Percentiles rank a stretch among this genome's conserved stretches.
Conservation (phyloP, 805 yeast genomes). For the Pichia exigua region DNA sequence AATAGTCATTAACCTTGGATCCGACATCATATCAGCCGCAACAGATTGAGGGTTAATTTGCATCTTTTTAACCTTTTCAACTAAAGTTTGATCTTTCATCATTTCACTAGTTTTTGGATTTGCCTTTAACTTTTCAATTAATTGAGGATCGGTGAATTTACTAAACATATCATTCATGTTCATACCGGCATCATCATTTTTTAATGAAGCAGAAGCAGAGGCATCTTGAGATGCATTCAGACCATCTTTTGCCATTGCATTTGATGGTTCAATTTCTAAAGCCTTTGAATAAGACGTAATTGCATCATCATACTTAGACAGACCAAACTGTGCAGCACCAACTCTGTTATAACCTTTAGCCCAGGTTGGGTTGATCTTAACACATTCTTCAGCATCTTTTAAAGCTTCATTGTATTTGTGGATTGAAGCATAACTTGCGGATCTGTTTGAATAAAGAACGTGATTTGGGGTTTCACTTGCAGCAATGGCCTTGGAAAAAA, state of each 20-base stretch:
- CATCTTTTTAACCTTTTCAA: slow-evolving; percentile 54
- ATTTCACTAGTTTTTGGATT: slow-evolving; percentile 85
- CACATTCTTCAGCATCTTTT: slow-evolving; percentile 78
- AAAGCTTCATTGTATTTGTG: slow-evolving; percentile 68
- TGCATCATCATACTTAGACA: slow-evolving; percentile 72
- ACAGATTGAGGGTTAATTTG: slow-evolving; percentile 69
- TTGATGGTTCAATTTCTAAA: slow-evolving; percentile 67
- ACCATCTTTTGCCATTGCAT: slow-evolving; percentile 85
- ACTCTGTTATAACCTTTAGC: slow-evolving; percentile 92
- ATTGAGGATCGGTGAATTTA: slow-evolving; percentile 50
- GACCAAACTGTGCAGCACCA: slow-evolving; percentile 90
- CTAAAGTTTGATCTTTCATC: slow-evolving; percentile 82
- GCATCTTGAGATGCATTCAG: slow-evolving; percentile 61
- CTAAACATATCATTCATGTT: slow-evolving; percentile 73
- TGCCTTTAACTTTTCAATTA: slow-evolving; percentile 62
- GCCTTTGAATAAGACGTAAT: slow-evolving; percentile 67
- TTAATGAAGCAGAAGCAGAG: slow-evolving; percentile 21
- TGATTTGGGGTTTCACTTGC: slow-evolving; percentile 80
- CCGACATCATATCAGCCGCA: slow-evolving; percentile 62
- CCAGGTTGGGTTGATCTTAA: slow-evolving; percentile 78
- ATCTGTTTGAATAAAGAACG: slow-evolving; percentile 87
- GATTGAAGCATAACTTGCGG: slow-evolving; percentile 82
- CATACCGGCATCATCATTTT: slow-evolving; percentile 18
- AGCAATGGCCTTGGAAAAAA: slow-evolving; percentile 81
- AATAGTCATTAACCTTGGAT: slow-evolving; percentile 82